These are phyloP conservation scores for Cercophora newfieldiana DNA, from an alignment of 495 filamentous ascomycete species.

Conservation along the genomic window DNA sequence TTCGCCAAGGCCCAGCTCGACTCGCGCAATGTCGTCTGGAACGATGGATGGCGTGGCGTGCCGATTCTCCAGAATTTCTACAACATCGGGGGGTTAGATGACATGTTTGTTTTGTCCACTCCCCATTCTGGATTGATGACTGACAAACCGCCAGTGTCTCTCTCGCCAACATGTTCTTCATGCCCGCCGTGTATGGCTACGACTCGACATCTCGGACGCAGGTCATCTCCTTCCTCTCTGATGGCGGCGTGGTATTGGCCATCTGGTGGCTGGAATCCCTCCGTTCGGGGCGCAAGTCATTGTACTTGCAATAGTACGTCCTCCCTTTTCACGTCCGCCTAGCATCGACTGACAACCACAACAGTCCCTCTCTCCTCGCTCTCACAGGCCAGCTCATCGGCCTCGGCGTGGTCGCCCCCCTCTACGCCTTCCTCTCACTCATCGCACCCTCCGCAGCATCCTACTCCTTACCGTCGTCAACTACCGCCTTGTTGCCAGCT, in stretches of 20 bases:
- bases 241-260: slow-evolving; percentile 18
- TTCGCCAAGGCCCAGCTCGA: slow-evolving; percentile 3
- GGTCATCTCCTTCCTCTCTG: slow-evolving; percentile 24
- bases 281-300: slow-evolving; percentile 11
- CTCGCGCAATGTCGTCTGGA: slow-evolving; percentile 10
- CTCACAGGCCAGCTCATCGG: slow-evolving; percentile 23
- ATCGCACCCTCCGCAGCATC: not conserved
- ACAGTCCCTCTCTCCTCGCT: slow-evolving; percentile 24
- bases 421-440: slow-evolving; percentile 26
- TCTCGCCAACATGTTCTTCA: slow-evolving; percentile 28
- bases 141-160: not conserved
- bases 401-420: slow-evolving; percentile 21
- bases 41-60: not conserved
- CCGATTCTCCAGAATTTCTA: slow-evolving; percentile 7
- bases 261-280: slow-evolving; percentile 28
- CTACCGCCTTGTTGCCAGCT: slow-evolving; percentile 14
- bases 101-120: slow-evolving; percentile 6
- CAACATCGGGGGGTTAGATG: slow-evolving; percentile 4
- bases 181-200: slow-evolving; percentile 21
- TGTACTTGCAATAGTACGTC: slow-evolving; percentile 21
- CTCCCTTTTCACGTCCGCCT: not conserved
- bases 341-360: not conserved
- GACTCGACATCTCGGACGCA: slow-evolving; percentile 17
- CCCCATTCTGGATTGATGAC: not conserved
- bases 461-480: not conserved